A percentile compares a stretch with the other conserved stretches of the same genome.
phyloP scores from a whole-genome alignment of 2,329 filamentous ascomycete species.

The Magnaporthiopsis poae region DNA sequence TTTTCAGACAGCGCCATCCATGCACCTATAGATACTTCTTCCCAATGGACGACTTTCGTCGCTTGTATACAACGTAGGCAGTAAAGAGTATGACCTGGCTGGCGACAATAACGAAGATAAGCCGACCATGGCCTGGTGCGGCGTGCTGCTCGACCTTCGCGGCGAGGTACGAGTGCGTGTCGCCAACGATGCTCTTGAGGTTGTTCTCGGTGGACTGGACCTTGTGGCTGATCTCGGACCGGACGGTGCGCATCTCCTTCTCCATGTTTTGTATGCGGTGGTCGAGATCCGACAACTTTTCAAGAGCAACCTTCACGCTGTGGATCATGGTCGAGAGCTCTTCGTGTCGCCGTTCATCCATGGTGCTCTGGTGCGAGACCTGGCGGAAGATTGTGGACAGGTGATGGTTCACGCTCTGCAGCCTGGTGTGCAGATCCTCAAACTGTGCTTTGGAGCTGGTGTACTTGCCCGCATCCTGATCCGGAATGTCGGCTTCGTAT shows the following conservation, averaged over 20 bases:
- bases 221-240: slow-evolving; percentile 42
- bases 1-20: not conserved
- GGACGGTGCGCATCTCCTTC: slow-evolving; percentile 48
- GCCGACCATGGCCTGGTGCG: slow-evolving; percentile 38
- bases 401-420: slow-evolving; percentile 65
- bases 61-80: slow-evolving; percentile 70
- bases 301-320: slow-evolving; percentile 36
- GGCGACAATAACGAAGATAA: slow-evolving; percentile 62
- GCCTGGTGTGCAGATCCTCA: slow-evolving; percentile 70
- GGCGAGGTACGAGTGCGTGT: slow-evolving; percentile 36
- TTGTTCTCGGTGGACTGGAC: slow-evolving; percentile 40
- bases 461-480: slow-evolving; percentile 38
- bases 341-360: slow-evolving; percentile 46
- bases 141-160: slow-evolving; percentile 36
- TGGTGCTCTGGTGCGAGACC: slow-evolving; percentile 38
- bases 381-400: slow-evolving; percentile 52
- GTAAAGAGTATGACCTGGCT: slow-evolving; percentile 62
- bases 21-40: slow-evolving; percentile 74
- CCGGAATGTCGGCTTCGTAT: slow-evolving; percentile 34
- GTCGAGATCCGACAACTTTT: slow-evolving; percentile 33
- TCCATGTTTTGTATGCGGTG: slow-evolving; percentile 43
- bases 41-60: slow-evolving; percentile 61
- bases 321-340: slow-evolving; percentile 41
- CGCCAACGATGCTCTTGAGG: slow-evolving; percentile 41
- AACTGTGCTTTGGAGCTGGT: slow-evolving; percentile 56